A percentile compares a stretch with the other conserved stretches of the same genome.
These are phyloP conservation scores for Fusarium buxicola DNA, from an alignment of 2,329 filamentous ascomycete species.

Conservation along the genomic window DNA sequence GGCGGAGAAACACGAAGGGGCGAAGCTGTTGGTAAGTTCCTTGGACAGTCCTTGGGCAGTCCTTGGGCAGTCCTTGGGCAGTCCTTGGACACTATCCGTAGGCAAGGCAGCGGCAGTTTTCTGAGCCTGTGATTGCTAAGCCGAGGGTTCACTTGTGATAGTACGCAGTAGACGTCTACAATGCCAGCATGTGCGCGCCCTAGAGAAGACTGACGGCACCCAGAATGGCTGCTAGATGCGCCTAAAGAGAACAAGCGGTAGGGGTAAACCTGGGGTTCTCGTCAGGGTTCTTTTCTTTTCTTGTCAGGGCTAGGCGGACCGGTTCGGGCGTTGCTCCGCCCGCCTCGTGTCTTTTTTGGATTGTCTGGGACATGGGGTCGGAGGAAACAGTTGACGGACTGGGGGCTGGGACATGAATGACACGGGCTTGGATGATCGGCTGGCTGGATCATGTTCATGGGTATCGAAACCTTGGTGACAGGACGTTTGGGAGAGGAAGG, in stretches of 20 bases:
- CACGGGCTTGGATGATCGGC: slow-evolving; percentile 33
- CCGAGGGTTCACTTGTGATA: no score
- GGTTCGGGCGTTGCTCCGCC: slow-evolving; percentile 40
- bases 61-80: no score
- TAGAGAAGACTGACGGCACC: not conserved
- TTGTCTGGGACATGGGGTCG: slow-evolving; percentile 26
- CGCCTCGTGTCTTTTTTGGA: slow-evolving; percentile 33
- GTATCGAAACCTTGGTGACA: not conserved
- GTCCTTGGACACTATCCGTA: not conserved
- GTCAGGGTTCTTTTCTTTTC: slow-evolving; percentile 18
- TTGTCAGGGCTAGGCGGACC: slow-evolving; percentile 33
- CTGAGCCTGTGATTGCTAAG: no score
- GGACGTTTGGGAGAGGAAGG: slow-evolving; percentile 6
- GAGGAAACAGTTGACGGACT: slow-evolving; percentile 14
- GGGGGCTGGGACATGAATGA: slow-evolving; percentile 3
- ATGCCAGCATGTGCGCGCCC: not conserved
- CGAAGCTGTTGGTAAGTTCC: not conserved
- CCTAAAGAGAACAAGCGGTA: slow-evolving; percentile 13
- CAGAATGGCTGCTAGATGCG: slow-evolving; percentile 2
- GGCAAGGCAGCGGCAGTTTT: no score
- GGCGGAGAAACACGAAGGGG: not conserved
- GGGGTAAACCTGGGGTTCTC: slow-evolving; percentile 39
- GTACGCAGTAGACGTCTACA: not conserved
- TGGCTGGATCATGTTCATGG: slow-evolving; percentile 15
- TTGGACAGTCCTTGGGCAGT: no score